These are phyloP conservation scores for Starmerella apis DNA, from an alignment of 805 yeast species.

Conservation along the genomic window DNA sequence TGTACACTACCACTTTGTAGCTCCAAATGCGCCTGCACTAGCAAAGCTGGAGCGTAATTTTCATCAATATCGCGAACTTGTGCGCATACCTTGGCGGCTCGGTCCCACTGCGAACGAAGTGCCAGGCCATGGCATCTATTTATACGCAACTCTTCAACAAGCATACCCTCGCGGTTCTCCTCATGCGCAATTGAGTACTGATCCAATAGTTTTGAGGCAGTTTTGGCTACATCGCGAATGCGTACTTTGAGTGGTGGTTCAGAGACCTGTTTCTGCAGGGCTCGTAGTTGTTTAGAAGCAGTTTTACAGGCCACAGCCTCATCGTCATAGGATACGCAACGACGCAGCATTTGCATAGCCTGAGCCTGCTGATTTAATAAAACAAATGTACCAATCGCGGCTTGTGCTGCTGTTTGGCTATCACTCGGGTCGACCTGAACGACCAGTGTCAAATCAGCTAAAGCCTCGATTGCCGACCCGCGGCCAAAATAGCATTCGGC, in stretches of 20 bases:
- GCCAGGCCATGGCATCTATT: constrained; percentile 25
- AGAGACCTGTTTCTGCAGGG: constrained; percentile 26
- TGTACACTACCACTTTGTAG: constrained; percentile 22
- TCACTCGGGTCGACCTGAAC: constrained; percentile 26
- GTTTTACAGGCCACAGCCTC: constrained; percentile 53
- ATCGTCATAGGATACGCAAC: constrained; percentile 68
- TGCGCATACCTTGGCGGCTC: constrained; percentile 27
- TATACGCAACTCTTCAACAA: constrained; percentile 21
- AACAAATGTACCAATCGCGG: constrained; percentile 40
- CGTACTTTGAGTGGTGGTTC: constrained; percentile 16
- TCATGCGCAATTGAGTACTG: constrained; percentile 14
- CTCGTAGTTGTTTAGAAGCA: constrained; percentile 27
- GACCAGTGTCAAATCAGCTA: constrained; percentile 30
- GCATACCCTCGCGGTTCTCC: constrained; percentile 18
- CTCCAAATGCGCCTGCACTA: constrained; percentile 29
- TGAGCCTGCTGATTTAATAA: constrained; percentile 41
- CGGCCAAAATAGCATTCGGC: constrained; percentile 30
- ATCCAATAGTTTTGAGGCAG: constrained; percentile 12
- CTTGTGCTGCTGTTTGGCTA: constrained; percentile 28
- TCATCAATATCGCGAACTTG: constrained; percentile 26
- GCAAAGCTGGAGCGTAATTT: constrained; percentile 26
- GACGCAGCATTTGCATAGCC: constrained; percentile 44
- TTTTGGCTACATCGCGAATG: constrained; percentile 11
- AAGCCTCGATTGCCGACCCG: constrained; percentile 30
- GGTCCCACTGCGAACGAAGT: constrained; percentile 23